Evolutionary conservation across 192 early-diverging fungal genomes (phyloP), one percentile per base, ranked within the genome.

Genomic region (Coemansia sp.): DNA sequence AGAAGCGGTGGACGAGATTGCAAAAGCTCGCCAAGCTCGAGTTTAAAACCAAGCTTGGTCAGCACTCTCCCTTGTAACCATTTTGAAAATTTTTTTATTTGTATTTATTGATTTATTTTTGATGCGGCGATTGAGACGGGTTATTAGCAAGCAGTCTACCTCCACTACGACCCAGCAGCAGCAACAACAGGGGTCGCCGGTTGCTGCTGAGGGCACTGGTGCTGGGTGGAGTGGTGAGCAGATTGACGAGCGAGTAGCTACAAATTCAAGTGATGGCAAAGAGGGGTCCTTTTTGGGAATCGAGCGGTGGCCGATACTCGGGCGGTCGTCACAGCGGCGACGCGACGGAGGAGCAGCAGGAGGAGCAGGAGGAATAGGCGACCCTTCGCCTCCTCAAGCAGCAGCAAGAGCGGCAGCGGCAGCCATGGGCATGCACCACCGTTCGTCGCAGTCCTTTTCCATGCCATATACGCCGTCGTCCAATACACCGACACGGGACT

Each of bases 21-120:
- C 98, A 99, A 82, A 97, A 97, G 73, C 66, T 94, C 62, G 89
- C 93, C 35, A 96, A 97, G 78, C 87, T 99, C 51, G 94, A 98
- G 79, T 99, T 98, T 71, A 98, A 95, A 65, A 98, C 96, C 9
- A 97, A 97, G 79, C 80, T 96, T 72, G 83, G 78, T 4, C 63
- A 83, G 49, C 84, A 86, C 49, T 86, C 84, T 19, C 84, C 84
- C 4, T 67, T 86, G 22, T 80, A 64, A 43, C 59, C 36, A 19
- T 31, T 31, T 53, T 35, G 7, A 35, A n/a, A n/a, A n/a, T n/a
- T 24, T 64, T 59, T 58, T 59, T 58, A 25, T 62, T 32, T 53
- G 15, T 45, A 11, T 41, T 42, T 27, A 36, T 24, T 51, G 32
- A 57, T 51, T 62, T 49, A 19, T 63, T 54, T 12, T 65, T 15